Evolutionary conservation across 306 rosid species (phyloP), one percentile per base, ranked within the genome.

Genomic region (Adenanthera pavonina): DNA sequence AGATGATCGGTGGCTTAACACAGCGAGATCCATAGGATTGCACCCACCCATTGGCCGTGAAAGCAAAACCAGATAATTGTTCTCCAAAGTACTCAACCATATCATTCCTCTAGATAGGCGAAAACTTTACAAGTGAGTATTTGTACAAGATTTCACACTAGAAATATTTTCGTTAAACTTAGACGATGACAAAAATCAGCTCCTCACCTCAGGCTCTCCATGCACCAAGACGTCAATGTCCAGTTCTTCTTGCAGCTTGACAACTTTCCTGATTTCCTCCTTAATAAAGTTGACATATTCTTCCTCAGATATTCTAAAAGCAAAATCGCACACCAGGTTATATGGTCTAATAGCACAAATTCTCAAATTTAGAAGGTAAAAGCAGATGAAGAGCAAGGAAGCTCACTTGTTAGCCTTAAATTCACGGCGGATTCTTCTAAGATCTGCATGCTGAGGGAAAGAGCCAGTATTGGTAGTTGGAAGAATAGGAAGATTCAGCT

Each of bases 21-120:
- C 94, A 92, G 40, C 93, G 92, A 16, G 97, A 94, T 43, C 97
- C 97, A 19, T 94, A 94, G 57, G 95, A 94, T 78, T 94, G 97
- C 74, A 94, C 98, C 98, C 98, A 94, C 46, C 98, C 98, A 74
- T 94, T 94, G 81, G 86, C 91, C 62, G 97, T 91, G 87, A 94
- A 94, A 65, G 97, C 92, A 88, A 94, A 94, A 66, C 97, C 95
- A 49, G 97, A 92, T 73, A 94, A 76, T 84, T 94, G 98, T 85
- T 92, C 97, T 75, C 97, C 97, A 19, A 94, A 94, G 84, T 94
- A 94, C 87, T 92, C 98, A 86, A 94, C 97, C 98, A 94, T 94
- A 72, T 94, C 97, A 75, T 94, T 94, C 83, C 98, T 94, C 97
- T 94, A 86, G 74, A 79, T 81, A 82, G 72, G 35, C 14, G 84